Conservation (phyloP, 116 monocot genomes). For the Cymodocea nodosa region DNA sequence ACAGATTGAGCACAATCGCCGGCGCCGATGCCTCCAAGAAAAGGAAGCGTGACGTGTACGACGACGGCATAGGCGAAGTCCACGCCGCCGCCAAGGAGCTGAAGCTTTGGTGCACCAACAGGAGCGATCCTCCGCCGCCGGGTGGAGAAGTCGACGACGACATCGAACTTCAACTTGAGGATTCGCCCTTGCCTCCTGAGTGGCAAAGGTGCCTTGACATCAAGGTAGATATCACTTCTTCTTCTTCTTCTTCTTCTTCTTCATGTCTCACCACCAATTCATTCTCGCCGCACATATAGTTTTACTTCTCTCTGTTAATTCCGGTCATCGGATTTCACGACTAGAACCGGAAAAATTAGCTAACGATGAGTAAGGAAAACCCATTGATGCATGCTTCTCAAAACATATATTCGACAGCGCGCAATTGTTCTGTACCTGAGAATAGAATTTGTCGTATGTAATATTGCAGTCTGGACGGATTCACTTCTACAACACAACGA, state of each 20-base stretch:
- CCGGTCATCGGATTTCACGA: no score
- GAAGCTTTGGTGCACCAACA: constrained; percentile 4
- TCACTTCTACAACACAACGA: constrained; percentile 90
- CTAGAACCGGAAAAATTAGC: no score
- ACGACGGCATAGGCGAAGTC: neutral
- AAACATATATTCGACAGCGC: no score
- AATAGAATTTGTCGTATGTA: neutral
- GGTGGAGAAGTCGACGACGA: neutral
- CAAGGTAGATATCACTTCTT: constrained; percentile 15
- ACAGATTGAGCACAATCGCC: constrained; percentile 1
- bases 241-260: no score
- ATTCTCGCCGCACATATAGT: no score
- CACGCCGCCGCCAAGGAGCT: constrained; percentile 2
- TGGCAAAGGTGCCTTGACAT: constrained; percentile 94
- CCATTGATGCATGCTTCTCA: no score
- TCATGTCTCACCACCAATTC: neutral
- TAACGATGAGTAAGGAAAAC: no score
- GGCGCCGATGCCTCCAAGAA: constrained; percentile 7
- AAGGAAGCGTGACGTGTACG: constrained; percentile 2
- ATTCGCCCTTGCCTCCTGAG: constrained; percentile 64
- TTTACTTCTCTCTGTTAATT: no score
- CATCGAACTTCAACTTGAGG: constrained; percentile 42
- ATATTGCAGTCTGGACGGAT: constrained; percentile 61
- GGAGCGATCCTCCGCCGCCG: neutral
- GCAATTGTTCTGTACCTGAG: neutral